Conservation (phyloP, 1,284 basidiomycete genomes). For the Cutaneotrichosporon mucoides region DNA sequence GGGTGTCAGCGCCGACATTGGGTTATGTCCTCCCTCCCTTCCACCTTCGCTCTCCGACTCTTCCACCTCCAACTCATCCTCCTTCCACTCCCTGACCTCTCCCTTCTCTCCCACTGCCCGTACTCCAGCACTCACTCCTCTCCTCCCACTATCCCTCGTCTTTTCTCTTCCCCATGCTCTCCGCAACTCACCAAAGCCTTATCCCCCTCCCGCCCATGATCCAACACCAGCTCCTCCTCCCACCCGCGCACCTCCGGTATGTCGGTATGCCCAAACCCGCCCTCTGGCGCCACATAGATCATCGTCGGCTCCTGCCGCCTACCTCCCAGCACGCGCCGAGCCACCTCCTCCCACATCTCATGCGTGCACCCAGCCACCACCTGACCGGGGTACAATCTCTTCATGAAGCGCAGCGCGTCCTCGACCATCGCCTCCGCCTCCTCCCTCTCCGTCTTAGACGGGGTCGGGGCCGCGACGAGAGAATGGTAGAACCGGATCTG, state of each 20-base stretch:
- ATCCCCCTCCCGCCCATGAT: constrained; percentile 15
- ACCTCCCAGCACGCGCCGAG: neutral
- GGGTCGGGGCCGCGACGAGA: constrained; percentile 1
- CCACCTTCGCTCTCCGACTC: too few species aligned
- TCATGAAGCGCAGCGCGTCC: constrained; percentile 2
- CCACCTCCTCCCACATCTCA: constrained; percentile 10
- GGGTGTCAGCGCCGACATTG: neutral
- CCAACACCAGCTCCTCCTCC: constrained; percentile 9
- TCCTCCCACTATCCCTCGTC: too few species aligned
- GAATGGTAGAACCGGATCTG: constrained; percentile 27
- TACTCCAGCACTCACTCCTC: too few species aligned
- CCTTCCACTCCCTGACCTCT: too few species aligned
- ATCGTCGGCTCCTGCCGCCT: neutral
- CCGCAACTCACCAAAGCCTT: constrained; percentile 14
- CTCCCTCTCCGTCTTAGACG: neutral
- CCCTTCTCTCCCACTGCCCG: too few species aligned
- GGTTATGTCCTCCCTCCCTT: too few species aligned
- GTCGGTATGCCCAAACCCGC: neutral
- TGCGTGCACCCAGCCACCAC: constrained; percentile 4
- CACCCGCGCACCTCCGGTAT: neutral
- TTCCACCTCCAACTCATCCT: too few species aligned
- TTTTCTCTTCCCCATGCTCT: too few species aligned
- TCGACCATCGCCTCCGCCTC: constrained; percentile 1
- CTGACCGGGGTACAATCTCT: neutral
- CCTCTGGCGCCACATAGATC: constrained; percentile 1